Evolutionary conservation across 164 flowering plant genomes (phyloP), one percentile per base, ranked within the genome.

Genomic region (Aristolochia californica): DNA sequence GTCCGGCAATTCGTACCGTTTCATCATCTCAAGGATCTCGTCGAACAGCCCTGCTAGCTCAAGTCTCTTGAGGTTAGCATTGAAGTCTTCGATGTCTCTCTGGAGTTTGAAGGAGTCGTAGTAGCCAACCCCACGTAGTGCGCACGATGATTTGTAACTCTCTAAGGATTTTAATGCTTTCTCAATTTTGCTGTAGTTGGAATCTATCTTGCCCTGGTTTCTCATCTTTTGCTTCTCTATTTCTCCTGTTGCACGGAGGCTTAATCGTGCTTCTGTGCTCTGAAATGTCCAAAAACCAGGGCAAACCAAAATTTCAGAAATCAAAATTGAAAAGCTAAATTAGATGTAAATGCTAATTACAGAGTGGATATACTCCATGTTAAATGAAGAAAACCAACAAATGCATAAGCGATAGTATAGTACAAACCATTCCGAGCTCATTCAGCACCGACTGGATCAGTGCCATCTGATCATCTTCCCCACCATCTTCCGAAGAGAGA

Each of bases 21-120:
- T 80, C 61, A 90, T 28, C 86, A 87, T 74, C 53, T 85, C 97
- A 0, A 81, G 60, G 13, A 83, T 75, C 69, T 81, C 95, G 55
- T 90, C 95, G 87, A 85, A 87, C 27, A 81, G 67, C 4, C 91
- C 94, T 22, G 86, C 79, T 48, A 82, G 71, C 60, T 85, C 82
- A 5, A 81, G 72, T 66, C 97, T 76, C 60, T 54, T 72, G 21
- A 85, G 74, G 51, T 87, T 90, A 18, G 82, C 87, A 0, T 67
- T 2, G 72, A 87, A 90, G 59, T 90, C 95, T 7, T 62, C 66
- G 0, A 0, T 4, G 45, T 73, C 62, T 21, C 63, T 70, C 45
- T 81, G 82, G 17, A 61, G 59, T 68, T 81, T 85, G 76, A 90
- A 87, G 30, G 87, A 73, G 21, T 85, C 95, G 20, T 80, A 90